phyloP scores from a whole-genome alignment of 495 filamentous ascomycete genomes.

The Tetracladium marchalianum region DNA sequence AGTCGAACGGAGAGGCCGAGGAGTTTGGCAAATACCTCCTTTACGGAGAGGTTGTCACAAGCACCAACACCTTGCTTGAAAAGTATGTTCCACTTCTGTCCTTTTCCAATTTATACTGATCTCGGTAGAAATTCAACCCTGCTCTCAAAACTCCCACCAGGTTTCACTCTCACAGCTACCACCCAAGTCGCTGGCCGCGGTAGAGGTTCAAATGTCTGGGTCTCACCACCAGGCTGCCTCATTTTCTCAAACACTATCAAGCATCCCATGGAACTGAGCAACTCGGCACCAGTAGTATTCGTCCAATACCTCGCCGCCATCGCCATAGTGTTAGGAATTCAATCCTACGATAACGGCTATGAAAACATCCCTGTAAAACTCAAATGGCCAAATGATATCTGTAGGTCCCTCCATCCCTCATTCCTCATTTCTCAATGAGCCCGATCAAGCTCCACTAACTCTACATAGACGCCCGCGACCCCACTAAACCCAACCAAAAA shows the following conservation, averaged over 20 bases:
- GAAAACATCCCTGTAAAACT: slow-evolving; percentile 66
- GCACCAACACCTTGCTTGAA: slow-evolving; percentile 90
- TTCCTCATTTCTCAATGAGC: neutral
- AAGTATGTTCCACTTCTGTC: slow-evolving; percentile 44
- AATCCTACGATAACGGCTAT: slow-evolving; percentile 69
- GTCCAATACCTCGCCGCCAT: slow-evolving; percentile 88
- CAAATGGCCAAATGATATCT: slow-evolving; percentile 98
- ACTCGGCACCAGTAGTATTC: slow-evolving; percentile 79
- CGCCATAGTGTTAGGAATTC: slow-evolving; percentile 80
- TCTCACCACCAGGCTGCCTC: slow-evolving; percentile 77
- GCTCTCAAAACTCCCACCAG: slow-evolving; percentile 64
- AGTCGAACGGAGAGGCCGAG: slow-evolving; percentile 40
- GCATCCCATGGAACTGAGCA: slow-evolving; percentile 61
- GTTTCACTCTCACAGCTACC: slow-evolving; percentile 85
- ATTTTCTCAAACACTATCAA: slow-evolving; percentile 81
- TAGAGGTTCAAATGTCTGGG: slow-evolving; percentile 88
- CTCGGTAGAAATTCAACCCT: slow-evolving; percentile 59
- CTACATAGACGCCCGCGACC: slow-evolving; percentile 58
- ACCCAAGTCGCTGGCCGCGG: slow-evolving; percentile 87
- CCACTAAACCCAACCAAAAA: slow-evolving; percentile 45
- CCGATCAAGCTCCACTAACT: too few species aligned
- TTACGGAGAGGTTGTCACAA: slow-evolving; percentile 89
- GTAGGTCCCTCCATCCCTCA: slow-evolving; percentile 11
- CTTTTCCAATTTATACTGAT: slow-evolving; percentile 15
- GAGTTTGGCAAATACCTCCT: slow-evolving; percentile 70